Evolutionary conservation across 2,329 filamentous ascomycete genomes (phyloP).

Genomic region (Nannizziopsis arthrosporioides): DNA sequence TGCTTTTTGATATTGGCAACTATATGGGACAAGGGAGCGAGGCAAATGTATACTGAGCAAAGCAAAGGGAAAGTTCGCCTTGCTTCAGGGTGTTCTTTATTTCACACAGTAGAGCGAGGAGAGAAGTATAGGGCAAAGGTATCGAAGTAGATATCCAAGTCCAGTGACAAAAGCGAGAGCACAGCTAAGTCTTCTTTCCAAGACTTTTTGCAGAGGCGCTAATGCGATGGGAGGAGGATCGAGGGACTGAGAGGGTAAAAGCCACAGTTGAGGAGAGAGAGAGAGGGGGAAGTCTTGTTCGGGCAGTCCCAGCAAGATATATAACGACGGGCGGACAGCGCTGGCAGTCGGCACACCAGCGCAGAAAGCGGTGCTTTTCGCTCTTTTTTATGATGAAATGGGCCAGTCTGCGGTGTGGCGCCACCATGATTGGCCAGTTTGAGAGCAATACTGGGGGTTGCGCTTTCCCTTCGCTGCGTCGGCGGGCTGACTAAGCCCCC

Average conservation of each 20-base stretch:
- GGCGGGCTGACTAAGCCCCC: conserved; percentile 1
- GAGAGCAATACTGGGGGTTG: conserved; percentile 18
- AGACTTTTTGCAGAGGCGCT: conserved; percentile 6
- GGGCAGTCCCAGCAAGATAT: conserved; percentile 9
- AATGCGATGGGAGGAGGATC: conserved; percentile 3
- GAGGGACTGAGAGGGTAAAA: conserved; percentile 4
- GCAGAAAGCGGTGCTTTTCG: too few species aligned
- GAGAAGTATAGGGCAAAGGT: too few species aligned
- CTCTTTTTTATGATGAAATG: conserved; percentile 8
- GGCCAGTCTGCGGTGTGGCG: conserved; percentile 8
- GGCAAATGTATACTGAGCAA: too few species aligned
- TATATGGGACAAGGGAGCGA: too few species aligned
- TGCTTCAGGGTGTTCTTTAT: too few species aligned
- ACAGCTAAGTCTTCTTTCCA: conserved; percentile 5
- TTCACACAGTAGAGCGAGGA: too few species aligned
- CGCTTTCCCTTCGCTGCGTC: neutral
- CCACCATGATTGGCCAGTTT: conserved; percentile 27
- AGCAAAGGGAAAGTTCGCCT: too few species aligned
- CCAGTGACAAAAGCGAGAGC: neutral
- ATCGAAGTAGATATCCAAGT: too few species aligned
- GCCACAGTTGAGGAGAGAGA: conserved; percentile 9
- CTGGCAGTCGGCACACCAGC: neutral
- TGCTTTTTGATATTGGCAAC: too few species aligned
- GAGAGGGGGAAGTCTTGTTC: too few species aligned
- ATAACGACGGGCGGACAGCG: conserved; percentile 3